Conservation (phyloP, 1,284 basidiomycete genomes). For the Cutaneotrichosporon cyanovorans region DNA sequence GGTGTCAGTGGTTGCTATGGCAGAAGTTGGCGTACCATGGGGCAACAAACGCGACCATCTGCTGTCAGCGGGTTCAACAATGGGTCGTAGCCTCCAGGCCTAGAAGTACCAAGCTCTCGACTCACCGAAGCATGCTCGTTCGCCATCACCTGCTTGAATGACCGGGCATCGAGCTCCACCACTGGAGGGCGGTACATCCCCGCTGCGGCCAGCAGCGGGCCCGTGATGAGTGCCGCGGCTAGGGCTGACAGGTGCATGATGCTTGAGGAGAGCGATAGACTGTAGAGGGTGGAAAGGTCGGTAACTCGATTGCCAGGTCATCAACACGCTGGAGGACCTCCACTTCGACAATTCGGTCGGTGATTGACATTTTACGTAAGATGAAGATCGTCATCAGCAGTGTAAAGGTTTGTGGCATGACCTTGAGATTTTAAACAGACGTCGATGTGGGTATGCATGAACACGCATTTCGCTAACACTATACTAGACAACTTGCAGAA, state of each 20-base stretch:
- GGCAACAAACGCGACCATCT: constrained; percentile 77
- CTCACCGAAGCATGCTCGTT: constrained; percentile 56
- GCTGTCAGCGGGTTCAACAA: constrained; percentile 3
- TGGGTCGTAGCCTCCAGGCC: too few species aligned
- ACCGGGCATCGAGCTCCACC: constrained; percentile 64
- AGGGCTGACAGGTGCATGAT: constrained; percentile 11
- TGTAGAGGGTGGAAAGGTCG: too few species aligned
- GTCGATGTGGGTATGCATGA: too few species aligned
- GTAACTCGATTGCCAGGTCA: too few species aligned
- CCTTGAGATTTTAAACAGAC: too few species aligned
- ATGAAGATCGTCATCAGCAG: too few species aligned
- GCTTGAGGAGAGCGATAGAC: too few species aligned
- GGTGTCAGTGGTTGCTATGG: neutral
- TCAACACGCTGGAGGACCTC: neutral
- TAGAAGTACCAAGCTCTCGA: neutral
- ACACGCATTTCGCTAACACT: too few species aligned
- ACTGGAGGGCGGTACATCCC: constrained; percentile 68
- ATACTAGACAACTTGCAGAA: too few species aligned
- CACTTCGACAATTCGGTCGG: neutral
- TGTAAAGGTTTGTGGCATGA: too few species aligned
- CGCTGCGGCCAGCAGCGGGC: constrained; percentile 52
- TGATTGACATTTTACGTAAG: too few species aligned
- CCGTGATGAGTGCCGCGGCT: constrained; percentile 5
- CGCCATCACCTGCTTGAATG: constrained; percentile 67
- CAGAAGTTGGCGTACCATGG: constrained; percentile 56